phyloP scores from a whole-genome alignment of 2,329 filamentous ascomycete species.

The Dryadomyces quercus-mongolicae region DNA sequence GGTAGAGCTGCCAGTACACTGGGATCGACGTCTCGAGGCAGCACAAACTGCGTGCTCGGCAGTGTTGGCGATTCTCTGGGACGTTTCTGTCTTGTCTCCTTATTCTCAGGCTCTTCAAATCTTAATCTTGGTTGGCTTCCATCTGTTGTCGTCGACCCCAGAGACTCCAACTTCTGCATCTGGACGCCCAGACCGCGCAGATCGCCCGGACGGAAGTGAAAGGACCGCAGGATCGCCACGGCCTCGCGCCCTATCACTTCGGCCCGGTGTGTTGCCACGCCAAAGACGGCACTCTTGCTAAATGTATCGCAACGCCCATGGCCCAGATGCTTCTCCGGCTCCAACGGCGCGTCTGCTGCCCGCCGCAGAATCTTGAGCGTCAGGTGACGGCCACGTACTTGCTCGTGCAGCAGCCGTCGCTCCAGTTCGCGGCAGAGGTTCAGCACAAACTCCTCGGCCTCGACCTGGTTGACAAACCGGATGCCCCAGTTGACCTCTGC shows the following conservation, averaged over 20 bases:
- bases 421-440: conserved; percentile 79
- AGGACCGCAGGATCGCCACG: conserved; percentile 69
- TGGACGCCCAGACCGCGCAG: conserved; percentile 87
- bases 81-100: background rate
- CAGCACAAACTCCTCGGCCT: conserved; percentile 83
- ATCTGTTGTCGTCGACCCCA: conserved; percentile 38
- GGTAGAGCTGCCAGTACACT: conserved; percentile 76
- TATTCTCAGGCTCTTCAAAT: conserved; percentile 39
- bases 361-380: conserved; percentile 94
- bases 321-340: conserved; percentile 85
- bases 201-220: conserved; percentile 79
- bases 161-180: conserved; percentile 79
- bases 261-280: conserved; percentile 68
- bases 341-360: conserved; percentile 72
- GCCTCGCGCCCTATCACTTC: conserved; percentile 68
- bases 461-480: conserved; percentile 79
- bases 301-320: conserved; percentile 92
- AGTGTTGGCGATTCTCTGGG: conserved; percentile 24
- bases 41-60: conserved; percentile 81
- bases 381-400: conserved; percentile 76
- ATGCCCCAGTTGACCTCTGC: conserved; percentile 98
- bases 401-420: conserved; percentile 66
- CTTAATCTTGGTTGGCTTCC: conserved; percentile 69
- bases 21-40: conserved; percentile 74
- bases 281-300: conserved; percentile 76